These are phyloP conservation scores for Mycogone perniciosa DNA, from an alignment of 2,329 filamentous ascomycete species.

Conservation along the genomic window DNA sequence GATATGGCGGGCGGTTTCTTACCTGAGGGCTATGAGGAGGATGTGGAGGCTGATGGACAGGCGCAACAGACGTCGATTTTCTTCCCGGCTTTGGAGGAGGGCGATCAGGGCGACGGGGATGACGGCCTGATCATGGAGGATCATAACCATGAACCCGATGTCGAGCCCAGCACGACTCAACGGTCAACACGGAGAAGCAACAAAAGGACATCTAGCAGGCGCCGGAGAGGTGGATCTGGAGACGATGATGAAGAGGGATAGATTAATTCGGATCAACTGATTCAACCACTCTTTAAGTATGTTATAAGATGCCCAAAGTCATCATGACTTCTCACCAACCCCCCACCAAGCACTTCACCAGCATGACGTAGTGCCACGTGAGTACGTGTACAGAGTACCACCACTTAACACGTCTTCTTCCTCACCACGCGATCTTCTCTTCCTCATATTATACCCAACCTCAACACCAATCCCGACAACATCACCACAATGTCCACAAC, in stretches of 20 bases:
- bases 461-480: background rate
- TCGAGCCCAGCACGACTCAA: no score
- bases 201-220: no score
- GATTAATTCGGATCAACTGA: no score
- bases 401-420: background rate
- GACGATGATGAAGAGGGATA: no score
- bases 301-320: no score
- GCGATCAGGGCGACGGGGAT: constrained; percentile 29
- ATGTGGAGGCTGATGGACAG: constrained; percentile 31
- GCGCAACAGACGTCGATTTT: constrained; percentile 36
- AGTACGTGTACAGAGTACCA: constrained; percentile 14
- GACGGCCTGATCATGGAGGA: constrained; percentile 31
- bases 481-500: constrained; percentile 3
- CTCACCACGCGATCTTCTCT: background rate
- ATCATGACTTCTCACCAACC: no score
- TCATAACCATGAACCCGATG: background rate
- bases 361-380: constrained; percentile 16
- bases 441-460: background rate
- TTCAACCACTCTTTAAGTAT: no score
- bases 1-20: constrained; percentile 57
- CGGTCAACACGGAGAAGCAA: no score
- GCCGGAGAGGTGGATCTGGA: no score
- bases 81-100: constrained; percentile 42
- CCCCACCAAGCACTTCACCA: no score
- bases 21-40: constrained; percentile 49